A percentile compares a stretch with the other conserved stretches of the same genome.
phyloP scores from a whole-genome alignment of 768 basidiomycete species.

The Calocera viscosa region DNA sequence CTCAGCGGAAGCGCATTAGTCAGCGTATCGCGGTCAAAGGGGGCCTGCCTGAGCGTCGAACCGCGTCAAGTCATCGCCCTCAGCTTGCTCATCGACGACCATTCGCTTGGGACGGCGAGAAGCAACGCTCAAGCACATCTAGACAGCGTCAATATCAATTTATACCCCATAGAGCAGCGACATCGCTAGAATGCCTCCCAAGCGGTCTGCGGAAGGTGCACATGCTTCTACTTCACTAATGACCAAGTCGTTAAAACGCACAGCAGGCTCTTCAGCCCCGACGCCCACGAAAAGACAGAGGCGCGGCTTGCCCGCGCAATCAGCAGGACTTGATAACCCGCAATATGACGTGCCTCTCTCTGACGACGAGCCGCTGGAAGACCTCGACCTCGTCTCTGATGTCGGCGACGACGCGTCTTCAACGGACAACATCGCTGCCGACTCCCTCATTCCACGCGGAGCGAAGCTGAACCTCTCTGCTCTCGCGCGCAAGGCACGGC shows the following conservation, averaged over 20 bases:
- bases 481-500: background rate
- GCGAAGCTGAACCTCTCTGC: slow-evolving; percentile 1
- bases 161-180: background rate
- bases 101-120: slow-evolving; percentile 13
- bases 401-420: slow-evolving; percentile 6
- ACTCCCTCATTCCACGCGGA: background rate
- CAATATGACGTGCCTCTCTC: background rate
- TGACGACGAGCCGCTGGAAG: slow-evolving; percentile 11
- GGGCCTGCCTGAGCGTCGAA: background rate
- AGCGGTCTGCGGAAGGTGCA: slow-evolving; percentile 10
- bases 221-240: background rate
- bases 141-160: slow-evolving; percentile 7
- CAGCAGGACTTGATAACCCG: background rate
- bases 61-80: slow-evolving; percentile 1
- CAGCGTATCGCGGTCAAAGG: background rate
- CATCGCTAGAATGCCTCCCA: background rate
- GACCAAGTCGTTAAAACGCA: background rate
- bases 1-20: slow-evolving; percentile 17
- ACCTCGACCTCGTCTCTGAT: slow-evolving; percentile 8
- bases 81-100: slow-evolving; percentile 13
- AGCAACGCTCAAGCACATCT: slow-evolving; percentile 2
- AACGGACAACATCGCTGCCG: background rate
- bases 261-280: background rate
- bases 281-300: background rate
- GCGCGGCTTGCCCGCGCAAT: background rate